Evolutionary conservation across 1,284 basidiomycete genomes (phyloP).

Genomic region (Microbotryum lychnidis-dioicae): DNA sequence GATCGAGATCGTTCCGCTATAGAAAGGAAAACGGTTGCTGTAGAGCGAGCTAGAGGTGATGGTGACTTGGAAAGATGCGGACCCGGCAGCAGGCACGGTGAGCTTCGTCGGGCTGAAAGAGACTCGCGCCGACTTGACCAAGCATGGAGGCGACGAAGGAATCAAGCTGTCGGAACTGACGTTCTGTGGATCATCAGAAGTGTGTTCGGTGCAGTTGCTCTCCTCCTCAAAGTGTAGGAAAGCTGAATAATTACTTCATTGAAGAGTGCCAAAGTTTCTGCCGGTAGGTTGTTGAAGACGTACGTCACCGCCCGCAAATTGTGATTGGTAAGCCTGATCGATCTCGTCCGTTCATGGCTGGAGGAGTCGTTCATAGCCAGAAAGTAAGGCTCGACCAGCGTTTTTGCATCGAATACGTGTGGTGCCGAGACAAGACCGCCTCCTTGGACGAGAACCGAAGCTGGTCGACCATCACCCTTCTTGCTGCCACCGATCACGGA

Average conservation of each 20-base stretch:
- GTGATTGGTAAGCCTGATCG: constrained; percentile 37
- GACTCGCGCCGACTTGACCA: background rate
- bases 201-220: too few relatives aligned
- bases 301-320: constrained; percentile 11
- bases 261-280: constrained; percentile 6
- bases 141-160: too few relatives aligned
- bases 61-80: background rate
- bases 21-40: constrained; percentile 23
- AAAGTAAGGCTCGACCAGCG: constrained; percentile 53
- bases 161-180: too few relatives aligned
- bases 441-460: constrained; percentile 52
- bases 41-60: constrained; percentile 5
- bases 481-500: constrained; percentile 46
- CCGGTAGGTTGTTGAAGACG: background rate
- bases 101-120: background rate
- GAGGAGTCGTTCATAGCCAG: constrained; percentile 63
- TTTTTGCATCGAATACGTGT: constrained; percentile 53
- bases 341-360: constrained; percentile 47
- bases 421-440: constrained; percentile 8
- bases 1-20: constrained; percentile 27
- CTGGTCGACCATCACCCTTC: constrained; percentile 44
- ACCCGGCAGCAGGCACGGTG: constrained; percentile 6
- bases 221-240: too few relatives aligned
- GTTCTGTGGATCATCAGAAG: too few relatives aligned
- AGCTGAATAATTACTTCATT: too few relatives aligned